Base-by-base conservation (phyloP, 176 grass and related monocot genomes). In the Carex littledalei region DNA sequence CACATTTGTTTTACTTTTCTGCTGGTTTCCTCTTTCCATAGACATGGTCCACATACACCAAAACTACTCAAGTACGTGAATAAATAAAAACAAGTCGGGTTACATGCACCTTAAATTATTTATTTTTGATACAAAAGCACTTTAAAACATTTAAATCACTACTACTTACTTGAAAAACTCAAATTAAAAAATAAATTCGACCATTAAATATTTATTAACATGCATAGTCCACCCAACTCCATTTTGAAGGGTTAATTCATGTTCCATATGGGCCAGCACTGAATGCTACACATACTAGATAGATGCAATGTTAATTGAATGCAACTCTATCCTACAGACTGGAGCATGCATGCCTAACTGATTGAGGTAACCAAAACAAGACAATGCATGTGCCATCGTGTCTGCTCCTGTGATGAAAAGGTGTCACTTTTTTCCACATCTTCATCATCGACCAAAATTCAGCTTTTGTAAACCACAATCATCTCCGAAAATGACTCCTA, bases 341-440 rank as follows among this genome's bases (percentile, higher is more conserved):
- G 35, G 15, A 21, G 56, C 80, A 82, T 82, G 56, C 80, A 82
- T 82, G 80, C 80, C 35, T 31, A 82, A 66, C 80, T 66, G 39
- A 64, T 64, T 49, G 61, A 53, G 39, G 61, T 22, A 50, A 67
- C 80, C 41, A 63, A 24, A 62, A 26, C 60, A 2, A 39, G 78
- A 81, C 78, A 77, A 54, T 81, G 56, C 78, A 83, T 83, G 80
- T 83, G 80, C 39, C 49, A 21, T 65, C 24, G 13, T 31, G 10
- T 63, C 61, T 83, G 59, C 24, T 26, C 47, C 5, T 24, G 34
- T 64, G 60, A 83, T 67, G 22, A 81, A 83, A 67, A 67, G 62
- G 17, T 45, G 37, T 71, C 13, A 17, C 45, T 39, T 14, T 49
- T 52, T 53, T 81, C 34, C 39, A 17, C 81, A 67, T 68, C 63